Percentiles rank a stretch among this genome's conserved stretches.
Conservation (phyloP, 495 filamentous ascomycete genomes). For the Neurospora cerealis region DNA sequence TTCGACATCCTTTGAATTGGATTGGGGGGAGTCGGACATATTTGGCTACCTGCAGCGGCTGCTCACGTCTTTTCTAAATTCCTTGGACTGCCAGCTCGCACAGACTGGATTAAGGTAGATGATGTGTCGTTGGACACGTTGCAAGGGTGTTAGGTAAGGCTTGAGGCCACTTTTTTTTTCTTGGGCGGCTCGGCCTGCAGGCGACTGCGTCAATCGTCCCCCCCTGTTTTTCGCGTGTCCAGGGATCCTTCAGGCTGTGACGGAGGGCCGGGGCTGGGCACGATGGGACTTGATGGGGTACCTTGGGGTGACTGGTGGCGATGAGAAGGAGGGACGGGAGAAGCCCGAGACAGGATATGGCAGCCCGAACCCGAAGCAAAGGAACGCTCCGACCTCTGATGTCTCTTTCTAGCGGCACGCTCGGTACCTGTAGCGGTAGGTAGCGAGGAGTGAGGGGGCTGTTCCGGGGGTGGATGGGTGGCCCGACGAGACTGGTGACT, state of each 20-base stretch:
- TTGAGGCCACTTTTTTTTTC: conserved; percentile 26
- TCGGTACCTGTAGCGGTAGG: neutral
- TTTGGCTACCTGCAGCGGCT: conserved; percentile 59
- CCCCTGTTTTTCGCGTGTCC: conserved; percentile 26
- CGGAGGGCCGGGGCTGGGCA: conserved; percentile 29
- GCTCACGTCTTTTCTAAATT: conserved; percentile 47
- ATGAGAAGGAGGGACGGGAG: conserved; percentile 10
- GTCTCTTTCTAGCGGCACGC: conserved; percentile 6
- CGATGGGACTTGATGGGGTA: conserved; percentile 5
- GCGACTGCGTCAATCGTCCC: conserved; percentile 34
- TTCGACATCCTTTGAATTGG: conserved; percentile 91
- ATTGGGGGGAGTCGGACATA: conserved; percentile 95
- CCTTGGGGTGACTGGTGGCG: conserved; percentile 8
- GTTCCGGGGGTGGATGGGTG: neutral
- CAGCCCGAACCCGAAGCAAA: conserved; percentile 17
- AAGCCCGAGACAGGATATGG: conserved; percentile 14
- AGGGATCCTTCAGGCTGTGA: conserved; percentile 37
- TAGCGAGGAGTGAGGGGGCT: neutral
- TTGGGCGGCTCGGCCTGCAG: conserved; percentile 39
- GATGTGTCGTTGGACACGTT: conserved; percentile 49
- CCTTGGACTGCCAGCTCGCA: conserved; percentile 45
- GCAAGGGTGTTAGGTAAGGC: conserved; percentile 36
- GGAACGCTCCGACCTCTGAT: conserved; percentile 13
- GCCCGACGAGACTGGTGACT: neutral
- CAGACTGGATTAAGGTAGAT: conserved; percentile 34